These are phyloP conservation scores for Fusarium avenaceum DNA, from an alignment of 2,329 filamentous ascomycete genomes.

Conservation along the genomic window DNA sequence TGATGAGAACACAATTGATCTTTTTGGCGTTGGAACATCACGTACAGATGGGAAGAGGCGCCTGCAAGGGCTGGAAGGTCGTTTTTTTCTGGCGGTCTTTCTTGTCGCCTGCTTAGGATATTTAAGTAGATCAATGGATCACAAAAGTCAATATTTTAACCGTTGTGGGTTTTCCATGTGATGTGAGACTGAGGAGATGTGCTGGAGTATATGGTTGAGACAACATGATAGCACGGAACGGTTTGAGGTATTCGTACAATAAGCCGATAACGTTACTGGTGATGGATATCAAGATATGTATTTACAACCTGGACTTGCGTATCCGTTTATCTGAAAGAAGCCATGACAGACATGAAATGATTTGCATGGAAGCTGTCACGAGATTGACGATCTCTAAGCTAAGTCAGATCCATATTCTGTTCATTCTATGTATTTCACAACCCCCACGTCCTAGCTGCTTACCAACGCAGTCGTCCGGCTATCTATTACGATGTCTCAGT, in stretches of 20 bases:
- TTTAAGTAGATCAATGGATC: conserved; percentile 35
- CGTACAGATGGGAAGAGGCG: conserved; percentile 22
- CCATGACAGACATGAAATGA: neutral
- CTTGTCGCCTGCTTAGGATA: conserved; percentile 21
- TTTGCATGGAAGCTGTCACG: neutral
- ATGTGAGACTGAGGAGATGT: neutral
- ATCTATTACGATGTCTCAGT: neutral
- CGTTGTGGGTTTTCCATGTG: neutral
- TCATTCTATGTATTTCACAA: neutral
- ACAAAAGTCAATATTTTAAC: conserved; percentile 26
- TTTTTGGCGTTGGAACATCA: conserved; percentile 42
- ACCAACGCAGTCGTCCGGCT: neutral
- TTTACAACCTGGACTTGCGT: neutral
- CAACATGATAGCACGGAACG: neutral
- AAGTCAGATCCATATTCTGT: neutral
- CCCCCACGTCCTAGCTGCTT: neutral
- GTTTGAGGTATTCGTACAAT: too few species aligned
- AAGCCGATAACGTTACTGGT: too few species aligned
- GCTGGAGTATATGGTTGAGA: neutral
- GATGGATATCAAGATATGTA: neutral
- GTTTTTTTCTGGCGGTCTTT: conserved; percentile 17
- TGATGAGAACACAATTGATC: conserved; percentile 43
- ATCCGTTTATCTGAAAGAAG: neutral
- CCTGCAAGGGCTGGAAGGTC: conserved; percentile 20
- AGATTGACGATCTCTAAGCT: neutral